Base-by-base conservation (phyloP, 345 rosid species). In the Populus pruinosa region DNA sequence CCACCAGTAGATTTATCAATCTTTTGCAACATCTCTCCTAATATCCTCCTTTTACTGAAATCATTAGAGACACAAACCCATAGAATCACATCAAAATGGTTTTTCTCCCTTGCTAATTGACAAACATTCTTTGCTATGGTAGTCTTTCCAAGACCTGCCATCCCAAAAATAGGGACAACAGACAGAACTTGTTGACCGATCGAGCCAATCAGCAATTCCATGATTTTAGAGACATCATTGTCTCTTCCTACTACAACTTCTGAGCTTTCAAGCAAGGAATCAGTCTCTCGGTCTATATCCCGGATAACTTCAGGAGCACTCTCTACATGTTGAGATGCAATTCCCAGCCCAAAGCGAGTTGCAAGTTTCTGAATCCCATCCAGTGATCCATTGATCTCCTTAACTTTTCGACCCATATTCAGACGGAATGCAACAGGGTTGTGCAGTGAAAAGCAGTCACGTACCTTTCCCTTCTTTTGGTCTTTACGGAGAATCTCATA, bases 1-100 rank as follows among this genome's bases (percentile, higher is more conserved):
- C 35, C 79, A 59, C 72, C 67, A 0, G 23, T 25, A 1, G 9
- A 21, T 21, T 17, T 17, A 25, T 67, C 27, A 8, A 77, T 59
- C 49, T 31, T 53, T 68, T 79, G 74, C 20, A 76, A 21, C 76
- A 76, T 76, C 29, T 44, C 76, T n/a, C 13, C 2, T n/a, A 83
- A 63, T 23, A 79, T 79, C 31, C 11, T 49, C 8, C 5, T 2
- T 0, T 44, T 79, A 49, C 65, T 71, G 18, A 83, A 79, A 4
- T 64, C 39, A 6, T 68, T 55, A 12, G 80, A 69, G 8, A 72
- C 82, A 62, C 77, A 75, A 25, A 80, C 29, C 29, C 29, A 27
- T 27, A 27, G 29, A 27, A 27, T 27, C 29, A 27, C 29, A 27
- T 27, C 29, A 27, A 27, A 27, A 27, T 27, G 29, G 29, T 27